Conservation (phyloP, 345 rosid genomes). For the Atalantia buxifolia region DNA sequence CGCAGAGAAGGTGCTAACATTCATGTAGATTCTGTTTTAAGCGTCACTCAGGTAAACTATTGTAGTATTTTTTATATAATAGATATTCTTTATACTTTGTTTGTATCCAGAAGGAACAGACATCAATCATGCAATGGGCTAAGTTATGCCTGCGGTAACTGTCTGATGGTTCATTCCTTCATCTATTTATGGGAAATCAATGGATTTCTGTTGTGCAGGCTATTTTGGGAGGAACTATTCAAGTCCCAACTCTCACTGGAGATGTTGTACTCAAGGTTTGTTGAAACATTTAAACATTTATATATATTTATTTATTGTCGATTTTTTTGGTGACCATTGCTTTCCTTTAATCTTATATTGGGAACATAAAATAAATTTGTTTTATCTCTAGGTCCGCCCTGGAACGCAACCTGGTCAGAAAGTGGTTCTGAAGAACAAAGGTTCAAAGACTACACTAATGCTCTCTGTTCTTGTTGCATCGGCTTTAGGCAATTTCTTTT, state of each 20-base stretch:
- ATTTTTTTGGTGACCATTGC: neutral
- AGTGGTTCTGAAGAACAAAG: conserved; percentile 94
- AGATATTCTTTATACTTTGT: neutral
- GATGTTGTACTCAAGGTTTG: conserved; percentile 96
- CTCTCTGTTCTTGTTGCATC: neutral
- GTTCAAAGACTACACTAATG: conserved; percentile 31
- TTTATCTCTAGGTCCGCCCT: conserved; percentile 66
- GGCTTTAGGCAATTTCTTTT: neutral
- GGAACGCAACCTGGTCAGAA: conserved; percentile 99
- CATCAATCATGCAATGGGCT: neutral
- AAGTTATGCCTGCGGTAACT: neutral
- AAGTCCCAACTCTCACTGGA: conserved; percentile 96
- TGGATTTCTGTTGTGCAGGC: conserved; percentile 55
- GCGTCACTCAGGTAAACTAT: conserved; percentile 70
- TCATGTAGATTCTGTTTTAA: conserved; percentile 80
- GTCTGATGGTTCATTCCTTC: neutral
- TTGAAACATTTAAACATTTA: conserved; percentile 1
- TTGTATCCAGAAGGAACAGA: neutral
- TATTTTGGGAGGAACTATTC: conserved; percentile 92
- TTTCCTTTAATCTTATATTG: neutral
- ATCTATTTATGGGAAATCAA: neutral
- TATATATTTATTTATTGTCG: neutral
- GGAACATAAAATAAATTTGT: neutral
- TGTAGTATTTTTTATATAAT: neutral
- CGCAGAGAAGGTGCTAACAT: conserved; percentile 91